Evolutionary conservation across 257 asterid species (phyloP), one percentile per base, ranked within the genome.

Genomic region (Primulina tabacum): DNA sequence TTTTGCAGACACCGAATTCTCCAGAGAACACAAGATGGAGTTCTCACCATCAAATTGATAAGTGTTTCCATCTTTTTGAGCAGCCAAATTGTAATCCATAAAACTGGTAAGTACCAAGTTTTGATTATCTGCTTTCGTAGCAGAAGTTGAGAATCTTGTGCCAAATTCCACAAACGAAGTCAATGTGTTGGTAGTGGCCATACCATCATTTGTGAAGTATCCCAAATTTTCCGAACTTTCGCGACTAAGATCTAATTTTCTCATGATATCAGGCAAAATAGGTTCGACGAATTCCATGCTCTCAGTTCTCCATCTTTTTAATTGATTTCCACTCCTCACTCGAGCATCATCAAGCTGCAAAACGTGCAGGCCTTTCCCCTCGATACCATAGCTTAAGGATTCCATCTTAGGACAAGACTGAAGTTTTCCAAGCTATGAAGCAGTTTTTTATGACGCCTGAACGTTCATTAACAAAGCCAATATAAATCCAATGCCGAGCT

Each of bases 1-100:
- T 74, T 87, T 85, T 32, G 73, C 82, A 9, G 83, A 71, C 33
- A 47, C 26, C 4, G 78, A 75, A 35, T 81, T 69, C 71, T 82
- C 79, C 43, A 70, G 83, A 34, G 76, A 50, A n/a, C 83, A 67
- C 55, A 68, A 50, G 28, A 11, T 65, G 2, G 68, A 63, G 40
- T 76, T 73, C 26, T 64, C 82, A 8, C 60, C 64, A 2, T 78
- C 75, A n/a, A 55, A 70, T 32, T 28, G 78, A 37, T 26, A 62
- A 30, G 64, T 77, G 50, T 37, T 77, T 5, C 34, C 28, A 29
- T 80, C 83, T 64, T 33, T 77, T 62, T 69, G 59, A 47, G 50
- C 71, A 35, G 43, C 53, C 17, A 33, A 40, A 9, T 50, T 50
- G 8, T 50, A 21, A 50, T 6, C 6, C 20, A 50, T 14, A 17